Percentiles rank a stretch among this genome's conserved stretches.
These are phyloP conservation scores for Pholiota microspora DNA, from an alignment of 768 basidiomycete species.

Conservation along the genomic window DNA sequence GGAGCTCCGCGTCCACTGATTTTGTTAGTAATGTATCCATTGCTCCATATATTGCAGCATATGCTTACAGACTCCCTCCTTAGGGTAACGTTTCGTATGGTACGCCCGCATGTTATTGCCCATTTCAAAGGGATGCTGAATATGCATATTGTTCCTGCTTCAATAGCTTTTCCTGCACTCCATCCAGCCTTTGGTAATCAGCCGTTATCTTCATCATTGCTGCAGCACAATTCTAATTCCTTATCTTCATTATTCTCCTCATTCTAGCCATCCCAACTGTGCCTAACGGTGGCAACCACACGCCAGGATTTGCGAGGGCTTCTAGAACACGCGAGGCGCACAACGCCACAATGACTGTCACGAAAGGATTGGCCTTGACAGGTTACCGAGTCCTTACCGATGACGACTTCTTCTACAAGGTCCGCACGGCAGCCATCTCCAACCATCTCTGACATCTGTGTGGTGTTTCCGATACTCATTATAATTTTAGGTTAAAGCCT, in stretches of 20 bases:
- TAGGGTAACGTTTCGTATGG: slow-evolving; percentile 78
- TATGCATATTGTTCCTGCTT: slow-evolving; percentile 13
- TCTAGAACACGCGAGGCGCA: slow-evolving; percentile 64
- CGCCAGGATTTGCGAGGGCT: slow-evolving; percentile 60
- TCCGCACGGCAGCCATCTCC: slow-evolving; percentile 22
- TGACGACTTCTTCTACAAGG: slow-evolving; percentile 53
- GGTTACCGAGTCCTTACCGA: slow-evolving; percentile 61
- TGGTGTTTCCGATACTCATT: not conserved
- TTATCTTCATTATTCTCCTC: slow-evolving; percentile 6
- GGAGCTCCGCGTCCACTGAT: slow-evolving; percentile 67
- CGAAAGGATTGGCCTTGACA: slow-evolving; percentile 61
- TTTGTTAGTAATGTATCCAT: slow-evolving; percentile 50
- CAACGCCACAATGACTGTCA: slow-evolving; percentile 49
- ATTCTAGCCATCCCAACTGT: slow-evolving; percentile 71
- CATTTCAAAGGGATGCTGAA: not conserved
- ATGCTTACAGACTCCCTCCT: not conserved
- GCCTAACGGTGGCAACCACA: slow-evolving; percentile 74
- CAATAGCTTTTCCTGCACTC: slow-evolving; percentile 54
- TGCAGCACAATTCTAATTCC: slow-evolving; percentile 25
- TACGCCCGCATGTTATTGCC: slow-evolving; percentile 21
- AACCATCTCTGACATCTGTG: not conserved
- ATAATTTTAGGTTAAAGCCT: slow-evolving; percentile 17
- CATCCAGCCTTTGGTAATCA: slow-evolving; percentile 60
- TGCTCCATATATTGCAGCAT: not conserved
- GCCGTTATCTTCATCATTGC: slow-evolving; percentile 5